Conservation (phyloP, 371 early-diverging fungal species). For the Chytridium lagenaria region DNA sequence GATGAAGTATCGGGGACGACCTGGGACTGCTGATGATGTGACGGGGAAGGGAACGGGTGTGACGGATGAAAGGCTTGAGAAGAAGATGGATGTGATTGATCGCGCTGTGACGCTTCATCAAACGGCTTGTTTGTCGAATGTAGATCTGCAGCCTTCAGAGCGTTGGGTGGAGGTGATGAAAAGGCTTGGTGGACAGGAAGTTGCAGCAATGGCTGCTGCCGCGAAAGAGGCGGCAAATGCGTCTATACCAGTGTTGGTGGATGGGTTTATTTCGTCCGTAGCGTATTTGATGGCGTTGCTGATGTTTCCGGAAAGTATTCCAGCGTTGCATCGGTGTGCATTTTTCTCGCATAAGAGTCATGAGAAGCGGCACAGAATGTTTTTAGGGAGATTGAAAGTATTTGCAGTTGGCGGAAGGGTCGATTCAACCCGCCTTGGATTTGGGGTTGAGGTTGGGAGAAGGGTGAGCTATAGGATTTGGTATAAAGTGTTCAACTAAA, state of each 20-base stretch:
- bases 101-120: slow-evolving; percentile 19
- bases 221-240: slow-evolving; percentile 15
- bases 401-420: neutral
- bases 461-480: slow-evolving; percentile 27
- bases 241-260: slow-evolving; percentile 21
- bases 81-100: slow-evolving; percentile 24
- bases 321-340: slow-evolving; percentile 3
- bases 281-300: slow-evolving; percentile 31
- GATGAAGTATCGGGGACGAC: slow-evolving; percentile 13
- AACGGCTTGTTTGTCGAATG: neutral
- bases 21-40: slow-evolving; percentile 18
- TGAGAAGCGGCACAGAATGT: slow-evolving; percentile 19
- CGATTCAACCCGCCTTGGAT: slow-evolving; percentile 23
- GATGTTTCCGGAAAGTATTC: slow-evolving; percentile 24
- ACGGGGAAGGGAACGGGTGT: slow-evolving; percentile 42
- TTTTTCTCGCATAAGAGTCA: slow-evolving; percentile 31
- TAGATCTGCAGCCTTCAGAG: neutral
- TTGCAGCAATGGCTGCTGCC: slow-evolving; percentile 38
- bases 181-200: slow-evolving; percentile 35
- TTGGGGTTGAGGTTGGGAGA: slow-evolving; percentile 40
- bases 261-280: slow-evolving; percentile 38
- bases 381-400: neutral
- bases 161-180: slow-evolving; percentile 27
- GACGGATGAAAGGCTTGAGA: slow-evolving; percentile 19
- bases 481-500: neutral